These are phyloP conservation scores for Hypoxylon lenormandii DNA, from an alignment of 495 filamentous ascomycete genomes.

Conservation along the genomic window DNA sequence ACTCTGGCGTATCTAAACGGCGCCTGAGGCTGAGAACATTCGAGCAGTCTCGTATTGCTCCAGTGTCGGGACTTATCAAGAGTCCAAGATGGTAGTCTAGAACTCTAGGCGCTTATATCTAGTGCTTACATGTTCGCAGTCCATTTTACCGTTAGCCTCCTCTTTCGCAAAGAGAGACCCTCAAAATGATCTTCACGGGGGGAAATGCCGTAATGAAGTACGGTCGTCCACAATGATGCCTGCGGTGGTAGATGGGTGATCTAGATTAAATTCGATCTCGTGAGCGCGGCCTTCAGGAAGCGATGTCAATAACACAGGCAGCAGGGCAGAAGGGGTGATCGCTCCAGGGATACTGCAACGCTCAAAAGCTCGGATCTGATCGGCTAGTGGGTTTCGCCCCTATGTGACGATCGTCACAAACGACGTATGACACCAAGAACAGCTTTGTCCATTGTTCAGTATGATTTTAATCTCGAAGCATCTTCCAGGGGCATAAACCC, in stretches of 20 bases:
- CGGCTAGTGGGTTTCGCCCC: conserved; percentile 8
- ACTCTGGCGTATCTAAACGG: conserved; percentile 12
- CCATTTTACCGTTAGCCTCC: conserved; percentile 7
- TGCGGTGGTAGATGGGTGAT: conserved; percentile 1
- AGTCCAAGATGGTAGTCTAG: too few species aligned
- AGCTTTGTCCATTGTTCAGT: background rate
- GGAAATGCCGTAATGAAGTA: background rate
- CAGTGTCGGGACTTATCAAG: too few species aligned
- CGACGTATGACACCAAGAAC: conserved; percentile 21
- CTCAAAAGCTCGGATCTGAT: conserved; percentile 28
- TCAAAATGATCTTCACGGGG: too few species aligned
- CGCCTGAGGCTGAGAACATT: background rate
- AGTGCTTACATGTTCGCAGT: background rate
- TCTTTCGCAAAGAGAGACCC: too few species aligned
- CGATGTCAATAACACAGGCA: conserved; percentile 3
- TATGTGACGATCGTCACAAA: conserved; percentile 24
- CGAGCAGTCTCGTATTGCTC: conserved; percentile 27
- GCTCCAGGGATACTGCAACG: conserved; percentile 29
- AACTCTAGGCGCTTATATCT: background rate
- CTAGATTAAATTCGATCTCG: conserved; percentile 35
- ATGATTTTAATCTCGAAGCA: background rate
- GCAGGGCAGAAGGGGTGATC: conserved; percentile 26
- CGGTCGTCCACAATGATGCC: background rate
- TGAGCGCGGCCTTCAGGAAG: conserved; percentile 19
- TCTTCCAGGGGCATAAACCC: background rate